phyloP scores from a whole-genome alignment of 2,329 filamentous ascomycete genomes.

The Alternaria rosae region DNA sequence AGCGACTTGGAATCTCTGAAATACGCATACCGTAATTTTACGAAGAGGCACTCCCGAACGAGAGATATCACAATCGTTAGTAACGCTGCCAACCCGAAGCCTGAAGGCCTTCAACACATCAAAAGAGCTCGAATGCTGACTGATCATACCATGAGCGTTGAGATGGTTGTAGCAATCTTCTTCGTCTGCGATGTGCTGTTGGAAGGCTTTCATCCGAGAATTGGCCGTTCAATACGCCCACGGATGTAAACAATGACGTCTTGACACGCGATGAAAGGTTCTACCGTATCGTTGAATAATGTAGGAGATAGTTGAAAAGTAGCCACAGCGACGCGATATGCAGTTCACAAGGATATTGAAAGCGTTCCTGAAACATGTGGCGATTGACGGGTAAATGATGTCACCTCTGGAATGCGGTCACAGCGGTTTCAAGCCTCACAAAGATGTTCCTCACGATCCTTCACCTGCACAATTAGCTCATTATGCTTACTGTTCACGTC shows the following conservation, averaged over 20 bases:
- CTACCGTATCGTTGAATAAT: not conserved
- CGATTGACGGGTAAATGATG: not conserved
- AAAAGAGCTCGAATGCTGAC: not conserved
- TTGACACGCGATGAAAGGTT: not conserved
- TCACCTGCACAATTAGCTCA: fast-evolving
- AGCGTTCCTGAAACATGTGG: not conserved
- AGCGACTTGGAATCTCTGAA: not conserved
- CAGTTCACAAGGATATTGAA: too few species aligned
- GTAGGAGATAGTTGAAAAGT: not conserved
- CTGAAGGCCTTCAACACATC: not conserved
- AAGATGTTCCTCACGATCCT: not conserved
- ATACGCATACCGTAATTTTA: not conserved
- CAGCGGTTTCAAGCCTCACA: not conserved
- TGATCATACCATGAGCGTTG: not conserved
- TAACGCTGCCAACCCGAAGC: not conserved
- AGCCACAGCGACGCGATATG: too few species aligned
- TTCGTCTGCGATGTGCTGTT: not conserved
- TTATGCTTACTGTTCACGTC: not conserved
- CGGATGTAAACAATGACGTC: too few species aligned
- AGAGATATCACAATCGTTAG: not conserved
- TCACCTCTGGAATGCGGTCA: not conserved
- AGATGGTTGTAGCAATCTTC: not conserved
- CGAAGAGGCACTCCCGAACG: not conserved
- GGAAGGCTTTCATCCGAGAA: not conserved
- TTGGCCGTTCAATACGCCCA: not conserved